phyloP scores from a whole-genome alignment of 2,329 filamentous ascomycete species.

The Fulvia fulva region DNA sequence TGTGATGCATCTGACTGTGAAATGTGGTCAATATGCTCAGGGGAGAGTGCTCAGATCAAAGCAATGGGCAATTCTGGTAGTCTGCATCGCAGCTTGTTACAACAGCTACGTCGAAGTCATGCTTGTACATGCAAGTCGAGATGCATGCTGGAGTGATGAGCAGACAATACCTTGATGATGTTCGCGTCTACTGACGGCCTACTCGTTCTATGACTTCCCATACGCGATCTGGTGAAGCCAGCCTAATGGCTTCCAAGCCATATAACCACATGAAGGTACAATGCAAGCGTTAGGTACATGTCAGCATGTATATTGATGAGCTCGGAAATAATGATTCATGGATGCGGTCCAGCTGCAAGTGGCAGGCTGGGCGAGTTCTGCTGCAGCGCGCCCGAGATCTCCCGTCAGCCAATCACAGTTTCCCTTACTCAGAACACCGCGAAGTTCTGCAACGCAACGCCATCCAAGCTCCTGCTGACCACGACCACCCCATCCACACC shows the following conservation, averaged over 20 bases:
- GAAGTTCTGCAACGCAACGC: not conserved
- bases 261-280: not conserved
- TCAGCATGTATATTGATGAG: not conserved
- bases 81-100: not conserved
- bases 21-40: not conserved
- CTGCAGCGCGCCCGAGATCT: not conserved
- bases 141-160: not conserved
- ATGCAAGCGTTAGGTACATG: not conserved
- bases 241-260: too few relatives aligned
- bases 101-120: not conserved
- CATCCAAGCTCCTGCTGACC: conserved; percentile 4
- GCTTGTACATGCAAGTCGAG: not conserved
- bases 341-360: not conserved
- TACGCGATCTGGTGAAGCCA: too few relatives aligned
- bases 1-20: not conserved
- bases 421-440: not conserved
- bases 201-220: too few relatives aligned
- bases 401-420: not conserved
- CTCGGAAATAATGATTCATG: not conserved
- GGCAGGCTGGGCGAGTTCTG: not conserved
- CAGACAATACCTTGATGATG: not conserved
- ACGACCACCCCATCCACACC: conserved; percentile 8
- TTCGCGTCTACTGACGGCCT: too few relatives aligned
- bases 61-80: not conserved
- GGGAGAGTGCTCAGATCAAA: not conserved